phyloP scores from a whole-genome alignment of 306 rosid species.

The Casuarina cunninghamiana region DNA sequence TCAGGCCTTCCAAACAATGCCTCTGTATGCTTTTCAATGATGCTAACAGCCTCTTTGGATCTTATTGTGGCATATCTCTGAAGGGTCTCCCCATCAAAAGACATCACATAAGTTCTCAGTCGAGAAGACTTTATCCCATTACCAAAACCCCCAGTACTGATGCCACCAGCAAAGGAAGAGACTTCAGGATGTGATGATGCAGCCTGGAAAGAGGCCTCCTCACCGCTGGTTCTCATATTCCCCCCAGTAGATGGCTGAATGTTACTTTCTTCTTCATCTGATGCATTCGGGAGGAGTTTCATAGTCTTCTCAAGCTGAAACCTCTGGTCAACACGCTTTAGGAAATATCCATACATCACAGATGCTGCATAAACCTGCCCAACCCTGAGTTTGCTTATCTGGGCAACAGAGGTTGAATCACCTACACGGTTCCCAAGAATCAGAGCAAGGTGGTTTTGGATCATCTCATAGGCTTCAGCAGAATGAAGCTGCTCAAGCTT shows the following conservation, averaged over 20 bases:
- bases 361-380: constrained; percentile 98
- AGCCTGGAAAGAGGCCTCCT: constrained; percentile 35
- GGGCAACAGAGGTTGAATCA: constrained; percentile 71
- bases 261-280: constrained; percentile 42
- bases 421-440: constrained; percentile 63
- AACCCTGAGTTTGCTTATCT: constrained; percentile 76
- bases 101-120: constrained; percentile 75
- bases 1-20: constrained; percentile 91
- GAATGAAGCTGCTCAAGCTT: constrained; percentile 77
- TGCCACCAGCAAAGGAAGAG: constrained; percentile 48
- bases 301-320: constrained; percentile 95
- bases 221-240: constrained; percentile 27
- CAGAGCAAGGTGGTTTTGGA: constrained; percentile 75
- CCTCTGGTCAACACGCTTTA: constrained; percentile 85
- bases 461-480: constrained; percentile 85
- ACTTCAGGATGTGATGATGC: constrained; percentile 61
- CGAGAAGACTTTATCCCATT: constrained; percentile 51
- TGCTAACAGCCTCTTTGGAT: constrained; percentile 81
- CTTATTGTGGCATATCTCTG: constrained; percentile 87
- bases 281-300: constrained; percentile 60
- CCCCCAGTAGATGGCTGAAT: constrained; percentile 36
- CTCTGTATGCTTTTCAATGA: constrained; percentile 89
- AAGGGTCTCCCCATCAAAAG: constrained; percentile 86
- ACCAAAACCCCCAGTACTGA: constrained; percentile 44
- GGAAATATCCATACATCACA: constrained; percentile 90